Base-by-base conservation (phyloP, 2,329 filamentous ascomycete genomes). In the Nakataea oryzae region DNA sequence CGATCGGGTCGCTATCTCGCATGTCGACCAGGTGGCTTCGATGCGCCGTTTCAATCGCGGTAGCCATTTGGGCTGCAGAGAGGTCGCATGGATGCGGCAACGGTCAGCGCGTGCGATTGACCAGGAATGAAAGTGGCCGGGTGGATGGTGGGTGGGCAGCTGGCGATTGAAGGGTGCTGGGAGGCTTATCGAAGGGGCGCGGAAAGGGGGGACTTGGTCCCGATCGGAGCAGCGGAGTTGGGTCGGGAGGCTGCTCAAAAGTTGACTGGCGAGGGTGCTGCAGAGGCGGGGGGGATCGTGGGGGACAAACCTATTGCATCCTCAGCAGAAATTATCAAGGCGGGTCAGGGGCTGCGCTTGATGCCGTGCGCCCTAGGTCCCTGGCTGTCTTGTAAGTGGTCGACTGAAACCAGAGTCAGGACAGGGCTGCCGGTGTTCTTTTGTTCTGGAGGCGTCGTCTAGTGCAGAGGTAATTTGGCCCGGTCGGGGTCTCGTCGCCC, bases 11-110 rank as follows among this genome's bases (percentile, higher is more conserved):
- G 63, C n/a, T 58, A 24, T 77, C 74, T 64, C 70, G 73, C 65
- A 74, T 72, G 63, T 77, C 74, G 65, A 73, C 70, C 66, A 74
- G 69, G 66, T 74, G 69, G 68, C 75, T 74, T 71, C 76, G 74
- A 70, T 77, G 77, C 69, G 75, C 75, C 71, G 75, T 79, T 68
- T 82, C 79, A 77, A 76, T 80, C 69, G 75, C 78, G 69, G 79
- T 74, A 69, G 79, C 80, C 80, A 82, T 82, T 73, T 77, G 75
- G 72, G 75, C 78, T 80, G 71, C 34, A 17, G 8, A 17, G 34
- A 17, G 21, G 30, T 9, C 3, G 30, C 30, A 32, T 32, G 30
- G 30, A 47, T 64, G 63, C 65, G 63, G 59, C 60, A 62, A 30
- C 63, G 64, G 61, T 59, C 57, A 62, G 65, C 69, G 64, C 65